A percentile compares a stretch with the other conserved stretches of the same genome.
Evolutionary conservation across 2,329 filamentous ascomycete genomes (phyloP).

Genomic region (Stagonosporopsis vannaccii): DNA sequence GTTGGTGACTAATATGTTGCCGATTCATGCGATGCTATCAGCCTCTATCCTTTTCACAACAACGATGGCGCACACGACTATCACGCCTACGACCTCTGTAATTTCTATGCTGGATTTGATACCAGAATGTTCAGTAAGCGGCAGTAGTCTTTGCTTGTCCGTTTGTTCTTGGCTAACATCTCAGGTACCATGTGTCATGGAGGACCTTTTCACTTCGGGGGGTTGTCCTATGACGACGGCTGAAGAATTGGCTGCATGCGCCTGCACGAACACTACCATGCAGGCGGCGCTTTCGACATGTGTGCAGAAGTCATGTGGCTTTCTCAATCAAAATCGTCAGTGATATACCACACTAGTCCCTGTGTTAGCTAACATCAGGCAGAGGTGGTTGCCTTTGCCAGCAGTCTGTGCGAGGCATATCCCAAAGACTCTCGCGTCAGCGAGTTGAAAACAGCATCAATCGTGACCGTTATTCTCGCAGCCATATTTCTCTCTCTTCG

Average conservation of each 20-base stretch:
- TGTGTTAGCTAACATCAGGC: not conserved
- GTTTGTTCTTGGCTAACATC: not conserved
- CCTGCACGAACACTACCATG: slow-evolving; percentile 17
- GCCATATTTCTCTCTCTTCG: slow-evolving; percentile 17
- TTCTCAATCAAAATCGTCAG: slow-evolving; percentile 14
- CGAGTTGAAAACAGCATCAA: slow-evolving; percentile 19
- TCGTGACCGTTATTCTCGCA: slow-evolving; percentile 17
- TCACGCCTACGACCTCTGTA: slow-evolving; percentile 11
- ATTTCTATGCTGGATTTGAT: slow-evolving; percentile 20
- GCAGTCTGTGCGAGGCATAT: slow-evolving; percentile 20
- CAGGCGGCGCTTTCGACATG: slow-evolving; percentile 18
- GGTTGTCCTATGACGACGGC: slow-evolving; percentile 22
- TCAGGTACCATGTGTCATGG: slow-evolving; percentile 20
- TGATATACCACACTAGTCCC: not conserved
- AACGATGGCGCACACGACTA: slow-evolving; percentile 4
- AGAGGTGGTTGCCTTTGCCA: slow-evolving; percentile 17
- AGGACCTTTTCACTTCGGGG: slow-evolving; percentile 16
- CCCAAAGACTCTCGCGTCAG: slow-evolving; percentile 18
- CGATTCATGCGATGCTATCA: not conserved
- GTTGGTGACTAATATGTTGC: not conserved
- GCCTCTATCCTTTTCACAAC: slow-evolving; percentile 1
- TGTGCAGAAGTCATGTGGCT: slow-evolving; percentile 18
- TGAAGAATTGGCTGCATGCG: slow-evolving; percentile 14
- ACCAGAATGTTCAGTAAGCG: slow-evolving; percentile 18
- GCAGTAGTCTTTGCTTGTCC: not conserved